Conservation (phyloP, 148 eudicot genomes). For the Euryodendron excelsum region DNA sequence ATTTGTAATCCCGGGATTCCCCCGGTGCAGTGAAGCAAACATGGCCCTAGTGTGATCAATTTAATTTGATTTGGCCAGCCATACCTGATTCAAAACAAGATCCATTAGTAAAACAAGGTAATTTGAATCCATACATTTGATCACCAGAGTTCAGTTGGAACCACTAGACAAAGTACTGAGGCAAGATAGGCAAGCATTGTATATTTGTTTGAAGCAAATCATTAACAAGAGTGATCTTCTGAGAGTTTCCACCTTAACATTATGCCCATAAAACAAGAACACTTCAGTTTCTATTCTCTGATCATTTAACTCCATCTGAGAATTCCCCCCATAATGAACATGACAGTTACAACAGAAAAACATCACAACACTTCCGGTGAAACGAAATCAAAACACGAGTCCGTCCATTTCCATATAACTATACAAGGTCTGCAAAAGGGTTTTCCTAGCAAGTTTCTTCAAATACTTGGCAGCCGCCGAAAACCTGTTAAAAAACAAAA, state of each 20-base stretch:
- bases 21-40: too few relatives aligned
- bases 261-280: background rate
- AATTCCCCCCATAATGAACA: background rate
- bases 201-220: background rate
- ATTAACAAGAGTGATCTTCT: background rate
- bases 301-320: background rate
- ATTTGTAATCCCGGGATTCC: too few relatives aligned
- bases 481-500: constrained; percentile 7
- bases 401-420: background rate
- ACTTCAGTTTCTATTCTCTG: background rate
- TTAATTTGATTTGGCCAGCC: too few relatives aligned
- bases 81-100: too few relatives aligned
- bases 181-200: background rate
- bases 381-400: background rate
- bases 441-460: background rate
- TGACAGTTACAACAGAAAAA: background rate
- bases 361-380: background rate
- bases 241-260: background rate
- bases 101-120: too few relatives aligned
- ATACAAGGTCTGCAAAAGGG: background rate
- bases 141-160: background rate
- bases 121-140: too few relatives aligned
- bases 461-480: background rate
- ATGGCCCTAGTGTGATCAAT: too few relatives aligned
- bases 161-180: background rate